Evolutionary conservation across 306 rosid species (phyloP).

Genomic region (Dalbergia oliveri): DNA sequence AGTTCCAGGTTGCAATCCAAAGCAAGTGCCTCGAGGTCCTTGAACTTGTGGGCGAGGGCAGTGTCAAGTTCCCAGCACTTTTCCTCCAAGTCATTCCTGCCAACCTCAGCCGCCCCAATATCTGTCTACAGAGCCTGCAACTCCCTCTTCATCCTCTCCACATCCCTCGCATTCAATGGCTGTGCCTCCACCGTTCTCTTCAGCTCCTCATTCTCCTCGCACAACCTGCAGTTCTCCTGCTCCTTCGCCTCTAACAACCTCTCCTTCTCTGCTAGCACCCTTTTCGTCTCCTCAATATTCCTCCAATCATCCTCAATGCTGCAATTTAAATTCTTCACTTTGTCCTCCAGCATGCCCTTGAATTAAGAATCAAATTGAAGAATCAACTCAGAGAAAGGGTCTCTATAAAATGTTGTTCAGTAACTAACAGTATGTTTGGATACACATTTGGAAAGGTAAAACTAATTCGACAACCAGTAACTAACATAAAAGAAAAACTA

Average conservation of each 20-base stretch:
- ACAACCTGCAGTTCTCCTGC: slow-evolving; percentile 57
- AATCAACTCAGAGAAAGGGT: not conserved
- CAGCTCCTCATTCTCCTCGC: slow-evolving; percentile 76
- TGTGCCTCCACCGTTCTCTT: slow-evolving; percentile 75
- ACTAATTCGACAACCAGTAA: no score
- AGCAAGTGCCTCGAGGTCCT: slow-evolving; percentile 75
- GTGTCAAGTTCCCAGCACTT: slow-evolving; percentile 78
- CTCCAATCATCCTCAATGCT: slow-evolving; percentile 59
- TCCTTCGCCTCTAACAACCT: slow-evolving; percentile 68
- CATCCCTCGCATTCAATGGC: slow-evolving; percentile 75
- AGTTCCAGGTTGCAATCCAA: slow-evolving; percentile 82
- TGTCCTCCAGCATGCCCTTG: slow-evolving; percentile 65
- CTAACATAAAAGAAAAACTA: no score
- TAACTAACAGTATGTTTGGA: no score
- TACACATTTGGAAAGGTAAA: no score
- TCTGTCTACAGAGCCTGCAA: slow-evolving; percentile 90
- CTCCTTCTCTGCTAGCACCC: slow-evolving; percentile 65
- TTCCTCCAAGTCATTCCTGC: slow-evolving; percentile 81
- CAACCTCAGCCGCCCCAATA: slow-evolving; percentile 68
- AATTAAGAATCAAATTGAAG: not conserved
- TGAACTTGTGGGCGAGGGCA: slow-evolving; percentile 56
- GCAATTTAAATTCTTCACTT: slow-evolving; percentile 73
- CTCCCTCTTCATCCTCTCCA: slow-evolving; percentile 93
- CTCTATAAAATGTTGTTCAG: no score
- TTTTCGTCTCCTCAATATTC: slow-evolving; percentile 56